Conservation (phyloP, 495 filamentous ascomycete genomes). For the Neurospora tetrasperma region DNA sequence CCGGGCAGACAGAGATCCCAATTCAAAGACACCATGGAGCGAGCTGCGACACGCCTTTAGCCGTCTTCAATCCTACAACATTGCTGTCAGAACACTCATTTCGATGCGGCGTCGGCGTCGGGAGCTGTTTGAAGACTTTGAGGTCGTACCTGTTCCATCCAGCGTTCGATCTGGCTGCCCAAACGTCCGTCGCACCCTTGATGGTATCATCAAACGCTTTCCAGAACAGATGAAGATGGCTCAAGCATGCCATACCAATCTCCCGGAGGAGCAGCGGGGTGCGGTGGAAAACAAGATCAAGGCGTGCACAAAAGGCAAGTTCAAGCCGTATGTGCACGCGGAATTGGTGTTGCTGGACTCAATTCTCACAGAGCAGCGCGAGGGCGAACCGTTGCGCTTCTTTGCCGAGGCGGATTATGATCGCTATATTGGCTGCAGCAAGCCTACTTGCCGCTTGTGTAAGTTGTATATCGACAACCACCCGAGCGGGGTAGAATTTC, state of each 20-base stretch:
- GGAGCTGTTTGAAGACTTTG: slow-evolving; percentile 6
- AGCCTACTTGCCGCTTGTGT: slow-evolving; percentile 32
- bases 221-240: neutral
- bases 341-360: slow-evolving; percentile 23
- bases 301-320: neutral
- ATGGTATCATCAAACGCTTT: slow-evolving; percentile 11
- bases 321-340: slow-evolving; percentile 23
- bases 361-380: slow-evolving; percentile 10
- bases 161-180: neutral
- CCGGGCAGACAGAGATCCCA: neutral
- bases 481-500: slow-evolving; percentile 12
- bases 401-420: slow-evolving; percentile 17
- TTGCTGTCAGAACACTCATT: slow-evolving; percentile 4
- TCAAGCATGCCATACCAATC: neutral
- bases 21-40: slow-evolving; percentile 3
- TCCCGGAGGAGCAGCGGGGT: neutral
- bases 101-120: neutral
- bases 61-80: slow-evolving; percentile 10
- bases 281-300: neutral
- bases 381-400: slow-evolving; percentile 13
- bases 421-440: slow-evolving; percentile 28
- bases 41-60: slow-evolving; percentile 4
- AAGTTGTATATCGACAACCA: slow-evolving; percentile 21
- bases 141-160: slow-evolving; percentile 1
- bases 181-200: neutral